These are phyloP conservation scores for Botrytis elliptica DNA, from an alignment of 2,329 filamentous ascomycete species.

Conservation along the genomic window DNA sequence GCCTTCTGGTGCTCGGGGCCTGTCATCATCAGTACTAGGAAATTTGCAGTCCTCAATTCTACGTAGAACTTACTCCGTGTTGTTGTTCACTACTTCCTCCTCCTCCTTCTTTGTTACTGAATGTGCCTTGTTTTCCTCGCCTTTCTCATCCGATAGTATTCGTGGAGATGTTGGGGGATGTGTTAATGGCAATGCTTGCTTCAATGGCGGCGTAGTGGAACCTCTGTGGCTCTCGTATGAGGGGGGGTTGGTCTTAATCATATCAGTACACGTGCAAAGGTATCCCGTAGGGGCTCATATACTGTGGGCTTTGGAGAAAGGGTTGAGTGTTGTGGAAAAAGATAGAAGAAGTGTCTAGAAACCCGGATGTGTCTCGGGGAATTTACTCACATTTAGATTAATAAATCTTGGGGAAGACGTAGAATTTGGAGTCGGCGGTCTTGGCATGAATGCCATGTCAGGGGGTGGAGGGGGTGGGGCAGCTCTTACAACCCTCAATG, in stretches of 20 bases:
- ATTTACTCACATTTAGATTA: not conserved
- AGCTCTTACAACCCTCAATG: too few species aligned
- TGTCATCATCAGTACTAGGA: constrained; percentile 23
- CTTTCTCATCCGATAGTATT: not conserved
- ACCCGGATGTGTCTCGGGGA: not conserved
- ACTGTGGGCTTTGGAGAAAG: not conserved
- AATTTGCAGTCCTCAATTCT: not conserved
- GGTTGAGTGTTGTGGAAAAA: not conserved
- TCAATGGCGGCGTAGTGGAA: not conserved
- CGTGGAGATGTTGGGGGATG: not conserved
- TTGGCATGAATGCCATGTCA: not conserved
- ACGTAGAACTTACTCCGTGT: not conserved
- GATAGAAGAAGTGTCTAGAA: not conserved
- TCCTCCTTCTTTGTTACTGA: not conserved
- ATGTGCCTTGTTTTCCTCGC: not conserved
- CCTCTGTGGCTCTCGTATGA: constrained; percentile 21
- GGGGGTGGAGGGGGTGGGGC: not conserved
- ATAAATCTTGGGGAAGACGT: not conserved
- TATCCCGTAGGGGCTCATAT: not conserved
- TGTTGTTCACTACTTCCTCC: not conserved
- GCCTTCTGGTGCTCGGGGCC: constrained; percentile 23
- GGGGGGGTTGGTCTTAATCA: constrained; percentile 19
- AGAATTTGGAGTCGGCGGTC: not conserved
- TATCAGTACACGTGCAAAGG: not conserved
- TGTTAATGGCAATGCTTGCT: not conserved